Evolutionary conservation across 2,329 filamentous ascomycete species (phyloP).

Genomic region (Colletotrichum magnum): DNA sequence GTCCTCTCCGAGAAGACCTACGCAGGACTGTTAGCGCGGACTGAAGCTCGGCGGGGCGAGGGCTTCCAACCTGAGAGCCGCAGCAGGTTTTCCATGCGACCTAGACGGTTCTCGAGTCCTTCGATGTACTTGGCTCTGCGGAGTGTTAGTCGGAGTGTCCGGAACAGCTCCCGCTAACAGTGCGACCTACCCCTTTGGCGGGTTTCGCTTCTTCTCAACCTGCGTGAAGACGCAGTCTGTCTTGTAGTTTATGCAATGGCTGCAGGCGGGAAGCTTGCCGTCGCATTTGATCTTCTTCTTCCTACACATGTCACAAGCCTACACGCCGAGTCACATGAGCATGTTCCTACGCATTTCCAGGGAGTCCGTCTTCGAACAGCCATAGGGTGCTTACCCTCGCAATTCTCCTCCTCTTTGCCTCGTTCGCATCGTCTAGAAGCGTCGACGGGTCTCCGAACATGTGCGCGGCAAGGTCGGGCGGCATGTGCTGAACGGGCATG

Average conservation of each 20-base stretch:
- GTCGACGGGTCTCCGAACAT: conserved; percentile 71
- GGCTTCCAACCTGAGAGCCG: conserved; percentile 78
- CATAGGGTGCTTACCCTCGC: conserved; percentile 73
- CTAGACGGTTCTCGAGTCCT: conserved; percentile 92
- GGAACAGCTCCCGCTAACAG: background rate
- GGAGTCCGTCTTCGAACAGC: background rate
- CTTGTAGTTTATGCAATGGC: conserved; percentile 98
- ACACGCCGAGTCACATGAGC: conserved; percentile 31
- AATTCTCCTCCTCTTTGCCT: conserved; percentile 90
- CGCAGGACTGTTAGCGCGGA: conserved; percentile 44
- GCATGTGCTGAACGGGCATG: conserved; percentile 69
- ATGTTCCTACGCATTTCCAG: background rate
- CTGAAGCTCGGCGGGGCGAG: background rate
- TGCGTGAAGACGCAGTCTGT: conserved; percentile 98
- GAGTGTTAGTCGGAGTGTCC: conserved; percentile 14
- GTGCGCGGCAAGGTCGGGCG: conserved; percentile 70
- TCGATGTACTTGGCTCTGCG: conserved; percentile 95
- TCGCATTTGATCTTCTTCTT: conserved; percentile 99
- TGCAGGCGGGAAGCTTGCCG: conserved; percentile 93
- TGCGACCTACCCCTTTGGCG: conserved; percentile 86
- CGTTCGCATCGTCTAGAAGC: conserved; percentile 77
- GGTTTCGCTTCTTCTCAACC: conserved; percentile 98
- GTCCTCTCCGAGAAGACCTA: conserved; percentile 85
- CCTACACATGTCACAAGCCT: conserved; percentile 97
- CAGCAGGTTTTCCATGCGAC: conserved; percentile 94